Percentiles rank a stretch among this genome's conserved stretches.
Conservation (phyloP, 768 basidiomycete species). For the Porpolomopsis calyptriformis region DNA sequence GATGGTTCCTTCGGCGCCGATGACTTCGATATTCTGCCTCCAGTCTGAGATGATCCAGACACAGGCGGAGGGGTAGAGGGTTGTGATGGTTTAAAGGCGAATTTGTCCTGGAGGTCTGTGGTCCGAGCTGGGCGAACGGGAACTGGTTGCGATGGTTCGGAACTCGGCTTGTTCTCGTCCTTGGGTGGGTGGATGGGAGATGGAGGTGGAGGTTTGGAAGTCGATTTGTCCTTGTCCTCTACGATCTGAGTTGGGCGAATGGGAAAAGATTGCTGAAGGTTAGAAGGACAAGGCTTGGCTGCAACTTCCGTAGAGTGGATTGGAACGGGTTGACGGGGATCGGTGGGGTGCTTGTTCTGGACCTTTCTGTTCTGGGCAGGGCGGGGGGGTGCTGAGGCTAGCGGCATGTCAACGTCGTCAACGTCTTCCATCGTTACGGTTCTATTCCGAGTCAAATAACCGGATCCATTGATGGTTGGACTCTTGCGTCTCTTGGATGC, state of each 20-base stretch:
- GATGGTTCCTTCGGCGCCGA: slow-evolving; percentile 59
- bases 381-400: neutral
- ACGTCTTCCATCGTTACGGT: slow-evolving; percentile 5
- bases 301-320: no score
- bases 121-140: slow-evolving; percentile 1
- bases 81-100: neutral
- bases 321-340: neutral
- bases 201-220: no score
- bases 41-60: neutral
- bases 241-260: no score
- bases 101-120: neutral
- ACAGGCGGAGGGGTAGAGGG: neutral
- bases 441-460: neutral
- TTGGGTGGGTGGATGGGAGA: no score
- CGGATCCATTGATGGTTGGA: slow-evolving; percentile 1
- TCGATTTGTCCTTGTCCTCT: no score
- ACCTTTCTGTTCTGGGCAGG: slow-evolving; percentile 1
- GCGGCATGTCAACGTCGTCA: slow-evolving; percentile 3
- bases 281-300: no score
- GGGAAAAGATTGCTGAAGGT: no score
- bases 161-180: no score
- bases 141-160: no score
- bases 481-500: slow-evolving; percentile 24
- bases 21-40: slow-evolving; percentile 1
- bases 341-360: neutral